Evolutionary conservation across 345 rosid genomes (phyloP).

Genomic region (Gynandropsis gynandra): DNA sequence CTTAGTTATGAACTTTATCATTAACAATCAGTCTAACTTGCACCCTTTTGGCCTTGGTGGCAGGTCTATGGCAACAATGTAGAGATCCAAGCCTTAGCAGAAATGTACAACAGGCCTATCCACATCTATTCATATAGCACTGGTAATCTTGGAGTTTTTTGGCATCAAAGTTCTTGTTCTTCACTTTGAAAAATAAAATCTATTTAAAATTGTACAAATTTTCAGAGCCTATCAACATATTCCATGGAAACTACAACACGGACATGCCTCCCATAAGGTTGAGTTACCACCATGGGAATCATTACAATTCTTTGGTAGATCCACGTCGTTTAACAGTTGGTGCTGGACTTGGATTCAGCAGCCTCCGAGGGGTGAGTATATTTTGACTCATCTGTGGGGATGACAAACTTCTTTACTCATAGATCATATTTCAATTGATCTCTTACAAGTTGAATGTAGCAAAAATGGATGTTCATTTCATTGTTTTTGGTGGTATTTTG

Average conservation of each 20-base stretch:
- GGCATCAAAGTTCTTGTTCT: constrained; percentile 9
- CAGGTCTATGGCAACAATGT: constrained; percentile 97
- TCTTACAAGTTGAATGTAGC: neutral
- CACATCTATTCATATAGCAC: constrained; percentile 89
- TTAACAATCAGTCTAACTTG: constrained; percentile 2
- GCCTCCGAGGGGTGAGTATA: constrained; percentile 77
- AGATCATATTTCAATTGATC: neutral
- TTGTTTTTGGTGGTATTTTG: constrained; percentile 13
- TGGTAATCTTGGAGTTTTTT: constrained; percentile 37
- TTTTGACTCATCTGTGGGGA: neutral
- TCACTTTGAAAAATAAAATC: neutral
- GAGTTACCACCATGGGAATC: constrained; percentile 93
- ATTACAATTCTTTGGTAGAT: constrained; percentile 93
- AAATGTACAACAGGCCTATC: constrained; percentile 95
- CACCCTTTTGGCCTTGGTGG: constrained; percentile 4
- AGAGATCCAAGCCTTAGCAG: constrained; percentile 94
- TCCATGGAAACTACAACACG: constrained; percentile 83
- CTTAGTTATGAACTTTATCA: neutral
- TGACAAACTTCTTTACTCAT: too few relatives aligned
- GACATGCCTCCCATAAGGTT: constrained; percentile 87
- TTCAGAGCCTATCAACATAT: constrained; percentile 91
- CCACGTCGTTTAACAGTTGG: constrained; percentile 83
- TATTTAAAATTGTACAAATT: constrained; percentile 1
- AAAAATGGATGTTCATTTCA: neutral
- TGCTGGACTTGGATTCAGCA: constrained; percentile 94